Evolutionary conservation across 345 rosid genomes (phyloP), one percentile per base, ranked within the genome.

Genomic region (Lagerstroemia speciosa): DNA sequence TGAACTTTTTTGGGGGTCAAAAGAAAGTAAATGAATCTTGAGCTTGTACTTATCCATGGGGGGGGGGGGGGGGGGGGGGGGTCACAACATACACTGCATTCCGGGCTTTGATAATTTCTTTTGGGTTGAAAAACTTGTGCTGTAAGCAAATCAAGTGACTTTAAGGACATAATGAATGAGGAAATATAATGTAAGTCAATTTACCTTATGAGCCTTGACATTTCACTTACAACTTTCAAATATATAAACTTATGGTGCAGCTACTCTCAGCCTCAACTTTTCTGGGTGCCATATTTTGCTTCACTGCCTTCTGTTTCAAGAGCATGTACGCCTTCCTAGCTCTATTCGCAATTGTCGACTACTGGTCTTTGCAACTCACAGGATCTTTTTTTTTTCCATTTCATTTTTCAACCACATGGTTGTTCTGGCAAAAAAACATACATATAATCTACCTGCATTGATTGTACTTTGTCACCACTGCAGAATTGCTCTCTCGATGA

Each of bases 341-440:
- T 61, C 75, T 93, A 64, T 93, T 93, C 53, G 79, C 95, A 36
- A 64, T 91, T 65, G 97, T 97, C 53, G 98, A 93, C 78, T 93
- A 26, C 84, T 93, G 65, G 79, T 93, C 78, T 93, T 93, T 74
- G 92, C 96, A 65, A 89, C 89, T 16, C 97, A 93, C n/a, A n/a
- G n/a, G n/a, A n/a, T n/a, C n/a, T n/a, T n/a, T 80, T 53, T 89
- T 86, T 70, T 93, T 26, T 55, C 12, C 26, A 26, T 58, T 58
- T 30, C 34, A 26, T 58, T 14, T 58, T 29, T 12, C 33, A 14
- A 10, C 29, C 34, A 58, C 20, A 30, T 8, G n/a, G n/a, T 53
- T n/a, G 2, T 19, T 53, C n/a, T 53, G 60, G 46, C 16, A 36
- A 36, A 41, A 41, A 41, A 53, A 24, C 9, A 24, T 9, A 48